phyloP scores from a whole-genome alignment of 2,329 filamentous ascomycete species.

The Coniella vitis region DNA sequence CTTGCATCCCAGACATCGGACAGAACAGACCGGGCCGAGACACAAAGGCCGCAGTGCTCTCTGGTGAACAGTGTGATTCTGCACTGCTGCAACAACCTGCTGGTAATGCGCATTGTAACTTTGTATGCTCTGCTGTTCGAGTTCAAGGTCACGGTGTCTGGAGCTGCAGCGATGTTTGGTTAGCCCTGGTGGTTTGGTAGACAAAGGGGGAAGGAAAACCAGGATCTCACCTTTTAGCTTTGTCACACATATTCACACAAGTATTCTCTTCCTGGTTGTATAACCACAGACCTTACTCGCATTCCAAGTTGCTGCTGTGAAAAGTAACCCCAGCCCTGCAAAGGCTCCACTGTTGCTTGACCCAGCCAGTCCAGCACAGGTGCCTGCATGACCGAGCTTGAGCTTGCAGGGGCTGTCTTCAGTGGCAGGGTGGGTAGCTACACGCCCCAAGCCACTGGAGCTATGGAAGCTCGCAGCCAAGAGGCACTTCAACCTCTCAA shows the following conservation, averaged over 20 bases:
- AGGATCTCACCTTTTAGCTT: too few species aligned
- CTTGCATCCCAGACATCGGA: slow-evolving; percentile 60
- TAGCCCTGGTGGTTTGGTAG: too few species aligned
- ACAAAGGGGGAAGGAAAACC: too few species aligned
- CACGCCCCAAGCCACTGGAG: not conserved
- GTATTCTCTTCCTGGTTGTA: too few species aligned
- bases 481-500: too few species aligned
- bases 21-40: slow-evolving; percentile 59
- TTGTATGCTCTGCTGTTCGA: not conserved
- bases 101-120: slow-evolving; percentile 43
- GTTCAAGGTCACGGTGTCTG: too few species aligned
- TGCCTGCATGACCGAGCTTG: too few species aligned
- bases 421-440: not conserved
- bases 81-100: slow-evolving; percentile 44
- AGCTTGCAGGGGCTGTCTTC: slow-evolving; percentile 4
- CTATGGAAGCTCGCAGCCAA: slow-evolving; percentile 12
- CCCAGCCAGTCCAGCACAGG: too few species aligned
- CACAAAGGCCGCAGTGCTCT: slow-evolving; percentile 64
- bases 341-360: not conserved
- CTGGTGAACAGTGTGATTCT: slow-evolving; percentile 72
- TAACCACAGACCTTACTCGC: too few species aligned
- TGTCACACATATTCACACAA: not conserved
- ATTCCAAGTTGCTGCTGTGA: not conserved
- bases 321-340: not conserved
- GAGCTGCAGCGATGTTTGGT: too few species aligned